These are phyloP conservation scores for Penicillium sp. DNA, from an alignment of 2,329 filamentous ascomycete genomes.

Conservation along the genomic window DNA sequence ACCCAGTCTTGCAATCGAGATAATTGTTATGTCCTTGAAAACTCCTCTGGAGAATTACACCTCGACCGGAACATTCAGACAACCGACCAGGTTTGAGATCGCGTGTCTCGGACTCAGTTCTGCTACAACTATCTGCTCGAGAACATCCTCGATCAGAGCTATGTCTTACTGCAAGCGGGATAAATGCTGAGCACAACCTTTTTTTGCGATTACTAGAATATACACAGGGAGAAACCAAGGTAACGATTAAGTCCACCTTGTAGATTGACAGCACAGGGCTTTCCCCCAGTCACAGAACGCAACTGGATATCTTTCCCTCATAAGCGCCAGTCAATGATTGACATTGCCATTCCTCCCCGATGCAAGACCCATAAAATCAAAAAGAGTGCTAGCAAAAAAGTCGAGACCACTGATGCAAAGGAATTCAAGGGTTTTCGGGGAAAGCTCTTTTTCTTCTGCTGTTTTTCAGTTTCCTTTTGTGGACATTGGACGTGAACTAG, in stretches of 20 bases:
- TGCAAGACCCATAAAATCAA: slow-evolving; percentile 26
- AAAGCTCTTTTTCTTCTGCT: slow-evolving; percentile 32
- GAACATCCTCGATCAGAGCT: no score
- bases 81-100: no score
- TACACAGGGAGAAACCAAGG: slow-evolving; percentile 51
- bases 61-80: no score
- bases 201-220: slow-evolving; percentile 35
- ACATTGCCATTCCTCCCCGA: slow-evolving; percentile 38
- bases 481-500: slow-evolving; percentile 33
- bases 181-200: slow-evolving; percentile 32
- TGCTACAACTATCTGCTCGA: no score
- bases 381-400: slow-evolving; percentile 21
- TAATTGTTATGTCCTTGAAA: no score
- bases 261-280: slow-evolving; percentile 83
- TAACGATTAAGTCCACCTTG: slow-evolving; percentile 86
- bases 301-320: slow-evolving; percentile 97
- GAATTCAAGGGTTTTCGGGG: slow-evolving; percentile 26
- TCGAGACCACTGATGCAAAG: slow-evolving; percentile 25
- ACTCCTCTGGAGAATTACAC: no score
- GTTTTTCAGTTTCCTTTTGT: slow-evolving; percentile 32
- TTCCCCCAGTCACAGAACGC: slow-evolving; percentile 67
- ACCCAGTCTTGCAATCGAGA: no score
- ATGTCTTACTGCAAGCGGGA: no score
- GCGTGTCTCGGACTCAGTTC: no score
- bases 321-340: slow-evolving; percentile 70